A percentile compares a stretch with the other conserved stretches of the same genome.
Conservation (phyloP, 2,329 filamentous ascomycete species). For the Stachybotrys chlorohalonatus region DNA sequence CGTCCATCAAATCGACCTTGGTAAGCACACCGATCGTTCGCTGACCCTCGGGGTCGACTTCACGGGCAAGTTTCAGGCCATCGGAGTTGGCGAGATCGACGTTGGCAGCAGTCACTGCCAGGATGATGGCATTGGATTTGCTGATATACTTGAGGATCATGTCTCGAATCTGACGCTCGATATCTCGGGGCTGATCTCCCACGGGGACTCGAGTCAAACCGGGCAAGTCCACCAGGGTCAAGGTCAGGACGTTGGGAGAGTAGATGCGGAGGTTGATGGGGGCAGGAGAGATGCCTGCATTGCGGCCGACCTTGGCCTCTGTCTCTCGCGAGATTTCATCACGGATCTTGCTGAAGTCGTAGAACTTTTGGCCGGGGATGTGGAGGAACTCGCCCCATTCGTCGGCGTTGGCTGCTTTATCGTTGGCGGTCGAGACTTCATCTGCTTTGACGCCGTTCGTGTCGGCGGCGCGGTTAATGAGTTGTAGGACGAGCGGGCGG, state of each 20-base stretch:
- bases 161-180: constrained; percentile 91
- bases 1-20: constrained; percentile 98
- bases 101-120: constrained; percentile 94
- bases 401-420: constrained; percentile 83
- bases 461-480: constrained; percentile 81
- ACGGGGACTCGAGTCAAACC: constrained; percentile 95
- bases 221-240: constrained; percentile 93
- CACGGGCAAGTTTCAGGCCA: constrained; percentile 87
- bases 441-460: constrained; percentile 65
- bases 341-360: constrained; percentile 96
- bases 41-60: constrained; percentile 96
- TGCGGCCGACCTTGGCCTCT: constrained; percentile 89
- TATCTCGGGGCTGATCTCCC: constrained; percentile 92
- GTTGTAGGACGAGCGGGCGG: constrained; percentile 89
- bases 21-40: constrained; percentile 96
- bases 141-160: constrained; percentile 99
- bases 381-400: constrained; percentile 99
- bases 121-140: constrained; percentile 96
- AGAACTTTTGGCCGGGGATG: constrained; percentile 94
- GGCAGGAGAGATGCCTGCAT: constrained; percentile 90
- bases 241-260: constrained; percentile 93
- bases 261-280: constrained; percentile 98
- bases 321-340: constrained; percentile 97
- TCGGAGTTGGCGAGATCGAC: constrained; percentile 98
- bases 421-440: constrained; percentile 56